Evolutionary conservation across 2,329 filamentous ascomycete species (phyloP), one percentile per base, ranked within the genome.

Genomic region (Huntiella moniliformis): DNA sequence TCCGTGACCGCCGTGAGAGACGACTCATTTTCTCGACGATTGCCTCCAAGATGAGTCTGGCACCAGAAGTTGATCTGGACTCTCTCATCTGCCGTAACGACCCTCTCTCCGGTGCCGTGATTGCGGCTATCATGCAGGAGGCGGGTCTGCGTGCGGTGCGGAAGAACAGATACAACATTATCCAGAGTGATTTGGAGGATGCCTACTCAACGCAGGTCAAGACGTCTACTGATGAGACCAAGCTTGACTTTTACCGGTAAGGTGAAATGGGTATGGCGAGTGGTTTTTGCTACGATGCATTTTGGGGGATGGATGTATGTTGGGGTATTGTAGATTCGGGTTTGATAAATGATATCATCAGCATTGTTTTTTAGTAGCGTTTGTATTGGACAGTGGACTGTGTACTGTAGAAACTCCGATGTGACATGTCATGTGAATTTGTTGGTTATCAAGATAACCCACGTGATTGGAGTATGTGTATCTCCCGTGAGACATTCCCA

Each of bases 91-190:
- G 95, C 53, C 78, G 91, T 56, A 98, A 96, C 59, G 91, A 98
- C 60, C 91, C 91, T 2, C 68, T 98, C 42, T 92, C 83, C 42
- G 91, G 91, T 56, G 91, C 91, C 48, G 80, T 98, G 55, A 98
- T 98, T 60, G 87, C 91, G 41, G 91, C 91, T 44, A 94, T 98
- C 60, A 98, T 98, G 91, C 91, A 98, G 64, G 91, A 98, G 66
- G 91, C 91, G 31, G 91, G 91, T 54, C 70, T 98, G 54, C 76
- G 87, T 54, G 88, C 88, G 18, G 88, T 96, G 53, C 74, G 88
- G 57, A 96, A 95, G 77, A 96, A 98, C 66, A 72, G 91, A 57
- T 98, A 98, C 67, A 96, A 98, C 64, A 98, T 98, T 61, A 96
- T 98, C 57, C 91, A 98, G 68, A 77, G 74, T 52, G 91, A 98